Evolutionary conservation across 495 filamentous ascomycete species (phyloP).

Genomic region (Staphylotrichum longicolle): DNA sequence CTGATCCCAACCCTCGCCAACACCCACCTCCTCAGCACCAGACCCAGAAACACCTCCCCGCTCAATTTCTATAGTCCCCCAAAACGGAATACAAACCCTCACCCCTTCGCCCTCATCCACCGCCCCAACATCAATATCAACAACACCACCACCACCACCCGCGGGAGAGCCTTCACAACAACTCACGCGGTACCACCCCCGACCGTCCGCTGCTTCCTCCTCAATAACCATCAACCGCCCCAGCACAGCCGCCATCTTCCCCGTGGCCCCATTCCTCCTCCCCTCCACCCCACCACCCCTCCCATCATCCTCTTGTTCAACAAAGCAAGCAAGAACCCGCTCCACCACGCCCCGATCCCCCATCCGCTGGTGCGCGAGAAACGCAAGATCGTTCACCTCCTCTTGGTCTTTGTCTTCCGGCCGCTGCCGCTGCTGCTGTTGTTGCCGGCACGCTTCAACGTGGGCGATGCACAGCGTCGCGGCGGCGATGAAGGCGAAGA

Average conservation of each 20-base stretch:
- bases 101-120: conserved; percentile 13
- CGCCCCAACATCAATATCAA: not conserved
- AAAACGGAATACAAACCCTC: conserved; percentile 27
- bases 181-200: not conserved
- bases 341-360: conserved; percentile 49
- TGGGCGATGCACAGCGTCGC: conserved; percentile 38
- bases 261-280: not conserved
- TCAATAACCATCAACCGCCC: conserved; percentile 32
- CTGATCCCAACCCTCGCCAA: not conserved
- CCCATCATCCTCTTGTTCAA: conserved; percentile 8
- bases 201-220: conserved; percentile 17
- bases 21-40: not conserved
- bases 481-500: conserved; percentile 39
- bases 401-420: too few species aligned
- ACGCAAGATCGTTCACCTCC: conserved; percentile 13
- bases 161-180: too few species aligned
- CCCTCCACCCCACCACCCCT: not conserved
- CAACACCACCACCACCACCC: not conserved
- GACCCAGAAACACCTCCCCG: too few species aligned
- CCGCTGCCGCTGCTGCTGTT: not conserved
- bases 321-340: conserved; percentile 39
- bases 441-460: conserved; percentile 30
- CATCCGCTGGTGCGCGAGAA: conserved; percentile 42
- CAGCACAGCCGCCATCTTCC: conserved; percentile 15
- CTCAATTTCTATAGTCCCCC: conserved; percentile 25